phyloP scores from a whole-genome alignment of 192 early-diverging fungal genomes.

The Kappamyces sp. region DNA sequence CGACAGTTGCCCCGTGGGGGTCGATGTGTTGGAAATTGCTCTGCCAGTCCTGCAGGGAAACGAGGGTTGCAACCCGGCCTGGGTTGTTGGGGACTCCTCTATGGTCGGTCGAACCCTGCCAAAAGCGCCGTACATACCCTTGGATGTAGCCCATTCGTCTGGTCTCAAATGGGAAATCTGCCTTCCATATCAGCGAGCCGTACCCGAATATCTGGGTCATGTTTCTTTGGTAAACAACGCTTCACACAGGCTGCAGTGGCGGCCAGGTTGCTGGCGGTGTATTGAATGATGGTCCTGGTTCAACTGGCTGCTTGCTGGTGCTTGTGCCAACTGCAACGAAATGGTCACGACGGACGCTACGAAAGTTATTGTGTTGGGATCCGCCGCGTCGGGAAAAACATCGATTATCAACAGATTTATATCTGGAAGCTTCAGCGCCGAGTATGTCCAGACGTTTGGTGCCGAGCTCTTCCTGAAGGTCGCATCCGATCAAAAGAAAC shows the following conservation, averaged over 20 bases:
- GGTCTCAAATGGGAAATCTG: constrained; percentile 61
- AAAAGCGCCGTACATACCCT: constrained; percentile 66
- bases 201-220: constrained; percentile 46
- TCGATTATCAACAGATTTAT: constrained; percentile 38
- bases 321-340: too few relatives aligned
- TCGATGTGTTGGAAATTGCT: constrained; percentile 16
- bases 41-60: constrained; percentile 66
- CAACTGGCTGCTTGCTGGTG: too few relatives aligned
- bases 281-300: too few relatives aligned
- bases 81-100: constrained; percentile 70
- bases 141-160: constrained; percentile 56
- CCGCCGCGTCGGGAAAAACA: constrained; percentile 41
- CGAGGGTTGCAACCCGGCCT: constrained; percentile 81
- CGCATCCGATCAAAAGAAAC: constrained; percentile 37
- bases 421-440: constrained; percentile 35
- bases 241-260: too few relatives aligned
- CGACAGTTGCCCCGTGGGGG: constrained; percentile 13
- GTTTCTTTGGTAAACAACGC: too few relatives aligned
- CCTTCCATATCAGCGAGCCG: constrained; percentile 65
- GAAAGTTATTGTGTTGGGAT: constrained; percentile 45
- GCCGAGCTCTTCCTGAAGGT: constrained; percentile 45
- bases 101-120: constrained; percentile 82
- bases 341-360: constrained; percentile 21
- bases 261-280: too few relatives aligned
- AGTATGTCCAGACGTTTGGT: constrained; percentile 52